Base-by-base conservation (phyloP, 2,329 filamentous ascomycete species). In the Ophiostoma ips region DNA sequence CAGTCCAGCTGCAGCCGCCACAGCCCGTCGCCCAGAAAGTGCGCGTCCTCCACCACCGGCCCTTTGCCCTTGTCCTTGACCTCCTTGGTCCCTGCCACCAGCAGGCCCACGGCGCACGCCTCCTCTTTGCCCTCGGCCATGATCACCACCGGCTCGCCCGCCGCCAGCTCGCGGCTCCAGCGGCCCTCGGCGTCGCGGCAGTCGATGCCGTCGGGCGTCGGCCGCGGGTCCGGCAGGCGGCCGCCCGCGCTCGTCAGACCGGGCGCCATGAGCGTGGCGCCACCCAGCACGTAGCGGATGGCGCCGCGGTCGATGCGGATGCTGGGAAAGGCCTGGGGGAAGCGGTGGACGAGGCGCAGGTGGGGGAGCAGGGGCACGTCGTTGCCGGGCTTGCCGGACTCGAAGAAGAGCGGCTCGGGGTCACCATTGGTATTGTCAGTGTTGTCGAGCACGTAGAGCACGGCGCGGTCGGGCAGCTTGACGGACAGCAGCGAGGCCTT, bases 61-160 rank as follows among this genome's bases (percentile, higher is more conserved):
- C 92, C 92, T 71, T 96, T 96, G 57, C 87, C 88, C 70, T 90
- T 90, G 57, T 80, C 82, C 76, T 92, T 95, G 64, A 95, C 89
- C 67, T 95, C 88, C 66, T 83, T 81, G 0, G 92, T 95, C 3
- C 88, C 84, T 61, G 83, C 79, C 60, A 87, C 87, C 63, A 98
- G 63, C 55, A 84, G 71, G 0, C 92, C 92, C 0, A 98, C 83
- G 50, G 94, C 78, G 66, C 89, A 95, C 6, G 88, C 87, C 69
- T 90, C 81, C 59, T 84, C 78, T 71, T 98, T 98, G 8, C 92
- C 92, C 73, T 98, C 92, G 0, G 92, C 88, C 70, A 82, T 81
- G 16, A 98, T 77, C 5, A 90, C 86, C 8, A 95, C 92, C 2
- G 92, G 83, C 63, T 87, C 79, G 0, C 90, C 92, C 61, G 83